Evolutionary conservation across 2,329 filamentous ascomycete species (phyloP).

Genomic region (Penicillium sp.): DNA sequence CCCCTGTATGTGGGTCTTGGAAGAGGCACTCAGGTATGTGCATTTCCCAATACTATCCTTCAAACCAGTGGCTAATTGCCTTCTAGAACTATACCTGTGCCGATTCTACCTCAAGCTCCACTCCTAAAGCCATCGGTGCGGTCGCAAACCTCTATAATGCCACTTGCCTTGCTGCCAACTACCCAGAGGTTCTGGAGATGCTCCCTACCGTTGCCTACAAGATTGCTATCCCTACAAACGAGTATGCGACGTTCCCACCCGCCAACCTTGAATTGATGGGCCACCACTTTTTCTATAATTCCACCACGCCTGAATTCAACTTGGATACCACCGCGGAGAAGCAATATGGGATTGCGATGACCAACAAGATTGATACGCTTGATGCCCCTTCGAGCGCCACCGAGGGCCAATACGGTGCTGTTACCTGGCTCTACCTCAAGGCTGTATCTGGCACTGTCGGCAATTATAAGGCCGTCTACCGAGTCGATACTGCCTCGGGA

Average conservation of each 20-base stretch:
- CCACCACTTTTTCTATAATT: conserved; percentile 76
- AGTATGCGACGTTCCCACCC: conserved; percentile 43
- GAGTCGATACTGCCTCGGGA: conserved; percentile 81
- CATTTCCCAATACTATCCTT: neutral
- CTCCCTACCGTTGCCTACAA: conserved; percentile 69
- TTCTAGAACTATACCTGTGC: conserved; percentile 87
- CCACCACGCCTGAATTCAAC: conserved; percentile 76
- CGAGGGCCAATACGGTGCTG: conserved; percentile 64
- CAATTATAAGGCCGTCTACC: conserved; percentile 73
- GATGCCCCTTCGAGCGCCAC: conserved; percentile 64
- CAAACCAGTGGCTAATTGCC: conserved; percentile 9
- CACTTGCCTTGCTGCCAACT: conserved; percentile 71
- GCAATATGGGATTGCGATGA: conserved; percentile 57
- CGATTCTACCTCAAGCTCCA: conserved; percentile 57
- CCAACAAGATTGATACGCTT: conserved; percentile 61
- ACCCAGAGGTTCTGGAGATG: conserved; percentile 64
- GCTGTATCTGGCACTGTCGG: conserved; percentile 57
- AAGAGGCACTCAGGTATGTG: conserved; percentile 65
- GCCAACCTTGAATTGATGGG: conserved; percentile 67
- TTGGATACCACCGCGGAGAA: conserved; percentile 58
- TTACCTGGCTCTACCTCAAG: conserved; percentile 76
- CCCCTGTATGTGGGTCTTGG: conserved; percentile 81
- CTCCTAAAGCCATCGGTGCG: conserved; percentile 69
- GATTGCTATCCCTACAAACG: conserved; percentile 55
- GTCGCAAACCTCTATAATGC: conserved; percentile 85